Percentiles rank a stretch among this genome's conserved stretches.
Conservation (phyloP, 768 basidiomycete genomes). For the Boletus coccyginus region DNA sequence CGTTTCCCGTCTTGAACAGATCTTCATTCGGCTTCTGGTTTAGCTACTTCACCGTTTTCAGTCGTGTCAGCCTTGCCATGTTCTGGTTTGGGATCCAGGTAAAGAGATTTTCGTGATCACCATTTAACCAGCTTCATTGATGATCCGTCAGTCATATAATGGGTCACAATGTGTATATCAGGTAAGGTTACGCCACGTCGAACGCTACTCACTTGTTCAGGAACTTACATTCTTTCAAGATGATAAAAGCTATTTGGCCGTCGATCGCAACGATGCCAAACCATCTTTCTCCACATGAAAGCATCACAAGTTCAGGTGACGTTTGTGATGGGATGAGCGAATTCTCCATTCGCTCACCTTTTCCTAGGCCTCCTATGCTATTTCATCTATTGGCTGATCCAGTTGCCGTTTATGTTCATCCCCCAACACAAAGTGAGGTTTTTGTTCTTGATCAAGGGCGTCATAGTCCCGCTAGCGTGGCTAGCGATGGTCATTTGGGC, state of each 20-base stretch:
- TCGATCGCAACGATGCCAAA: conserved; percentile 64
- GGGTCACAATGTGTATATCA: conserved; percentile 78
- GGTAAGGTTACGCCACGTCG: conserved; percentile 14
- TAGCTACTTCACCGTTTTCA: conserved; percentile 81
- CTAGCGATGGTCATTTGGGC: conserved; percentile 80
- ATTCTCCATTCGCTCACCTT: neutral
- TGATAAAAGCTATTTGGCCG: conserved; percentile 85
- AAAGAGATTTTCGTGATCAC: conserved; percentile 1
- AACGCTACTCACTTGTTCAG: neutral
- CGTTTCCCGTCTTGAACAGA: conserved; percentile 75
- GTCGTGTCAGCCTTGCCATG: conserved; percentile 70
- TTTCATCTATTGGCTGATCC: conserved; percentile 74
- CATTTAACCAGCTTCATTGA: neutral
- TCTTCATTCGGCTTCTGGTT: conserved; percentile 90
- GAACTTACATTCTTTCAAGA: conserved; percentile 28
- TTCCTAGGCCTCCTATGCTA: conserved; percentile 65
- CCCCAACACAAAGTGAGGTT: conserved; percentile 76
- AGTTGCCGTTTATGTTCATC: conserved; percentile 72
- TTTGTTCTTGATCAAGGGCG: conserved; percentile 69
- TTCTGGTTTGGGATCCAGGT: conserved; percentile 83
- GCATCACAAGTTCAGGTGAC: conserved; percentile 61
- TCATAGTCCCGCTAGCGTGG: conserved; percentile 63
- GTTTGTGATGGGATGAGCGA: neutral
- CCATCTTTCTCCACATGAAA: conserved; percentile 50
- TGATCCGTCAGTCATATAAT: conserved; percentile 41